Evolutionary conservation across 805 yeast genomes (phyloP), one percentile per base, ranked within the genome.

Genomic region (Komagataella pseudopastoris): DNA sequence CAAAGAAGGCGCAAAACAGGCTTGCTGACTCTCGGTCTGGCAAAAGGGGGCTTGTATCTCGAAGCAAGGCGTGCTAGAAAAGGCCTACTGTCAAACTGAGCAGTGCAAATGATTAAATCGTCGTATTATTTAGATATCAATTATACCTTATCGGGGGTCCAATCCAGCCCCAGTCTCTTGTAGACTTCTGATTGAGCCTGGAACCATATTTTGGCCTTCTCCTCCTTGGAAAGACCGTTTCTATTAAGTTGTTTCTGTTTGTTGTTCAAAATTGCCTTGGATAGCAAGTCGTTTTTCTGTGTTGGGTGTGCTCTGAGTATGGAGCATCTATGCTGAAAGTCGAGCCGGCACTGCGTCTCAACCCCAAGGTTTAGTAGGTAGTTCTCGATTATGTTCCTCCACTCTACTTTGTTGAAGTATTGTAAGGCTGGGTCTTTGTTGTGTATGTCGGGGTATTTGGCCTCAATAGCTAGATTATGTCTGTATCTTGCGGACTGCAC

Each of bases 361-460:
- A 83, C 83, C 3, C 80, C 86, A 30, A 83, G 67, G 59, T 80
- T 81, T 44, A 83, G 63, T 44, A 81, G 58, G 58, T 77, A 85
- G 63, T 83, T 84, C 56, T 85, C 91, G 53, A 85, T 80, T 23
- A 85, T 75, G 59, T 83, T 81, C 56, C 90, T 69, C 88, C 89
- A 83, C 61, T 84, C 86, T 23, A 59, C 64, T 52, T 64, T 65
- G 30, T 61, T 58, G 50, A 60, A 66, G 17, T 56, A 54, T n/a
- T 36, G 39, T 36, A 44, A 16, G 8, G 53, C 50, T 36, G 50
- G 50, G n/a, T 54, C 51, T n/a, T 51, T 52, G 36, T 58, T 54
- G 39, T 63, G 61, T 6, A 51, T 50, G 6, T 55, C 50, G 18
- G 56, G 53, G 51, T 59, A 63, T 36, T 59, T 60, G 17, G 56